Evolutionary conservation across 73 alveolate genomes (phyloP), one percentile per base, ranked within the genome.

Genomic region (Blepharisma stoltei): DNA sequence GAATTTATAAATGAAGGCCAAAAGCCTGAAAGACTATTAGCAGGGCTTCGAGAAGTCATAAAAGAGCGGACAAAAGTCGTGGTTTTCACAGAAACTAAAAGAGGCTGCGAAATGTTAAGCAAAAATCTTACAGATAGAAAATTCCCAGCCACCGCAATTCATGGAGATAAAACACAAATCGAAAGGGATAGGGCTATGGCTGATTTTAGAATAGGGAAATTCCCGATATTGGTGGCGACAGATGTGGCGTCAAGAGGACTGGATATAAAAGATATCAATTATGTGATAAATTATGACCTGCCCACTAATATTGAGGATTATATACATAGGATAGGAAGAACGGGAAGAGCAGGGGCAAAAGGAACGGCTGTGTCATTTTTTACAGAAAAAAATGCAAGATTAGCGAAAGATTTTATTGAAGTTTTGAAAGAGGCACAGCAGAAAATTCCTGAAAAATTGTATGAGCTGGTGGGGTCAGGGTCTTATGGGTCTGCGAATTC

Each of bases 241-340:
- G 99, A 97, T 84, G 88, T 97, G 11, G 99, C 99, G 5, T 97
- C 99, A 52, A 82, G 99, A 83, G 99, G 99, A 7, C 47, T 60
- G 14, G 99, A 97, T 91, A 83, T 93, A 14, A 91, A 89, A 55
- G 90, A 92, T 82, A 98, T 97, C 8, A 81, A 88, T 71, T 83
- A 93, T 52, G 99, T 97, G 37, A 88, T 97, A 50, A 97, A 97
- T 86, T 96, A 89, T 86, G 95, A 93, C 76, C 90, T 95, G 80
- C 99, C 99, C 6, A 90, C 82, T 68, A 95, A 87, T 73, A 92
- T 94, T 4, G 95, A 95, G 44, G 85, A 98, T 73, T 96, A 96
- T 73, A 87, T 93, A 8, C 99, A 96, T 80, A 93, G 99, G 78
- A 94, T 96, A 14, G 99, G 99, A 50, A 93, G 99, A 88, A 60